Percentiles rank a stretch among this genome's conserved stretches.
These are phyloP conservation scores for Heliamphora pulchella DNA, from an alignment of 179 eudicot genomes.

Conservation along the genomic window DNA sequence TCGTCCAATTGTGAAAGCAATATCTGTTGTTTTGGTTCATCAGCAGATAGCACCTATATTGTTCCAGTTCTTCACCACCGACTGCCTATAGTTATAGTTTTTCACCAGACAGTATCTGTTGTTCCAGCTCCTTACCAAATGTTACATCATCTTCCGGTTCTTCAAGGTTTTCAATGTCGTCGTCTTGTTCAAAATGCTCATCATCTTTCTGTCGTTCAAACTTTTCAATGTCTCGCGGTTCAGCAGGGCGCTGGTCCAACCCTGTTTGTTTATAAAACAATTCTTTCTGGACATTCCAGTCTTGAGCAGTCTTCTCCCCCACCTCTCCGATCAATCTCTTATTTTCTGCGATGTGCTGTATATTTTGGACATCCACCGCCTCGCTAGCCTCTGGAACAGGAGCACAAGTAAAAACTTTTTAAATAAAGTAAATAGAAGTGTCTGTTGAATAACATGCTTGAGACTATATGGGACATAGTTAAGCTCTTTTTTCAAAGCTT, in stretches of 20 bases:
- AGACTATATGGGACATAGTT: neutral
- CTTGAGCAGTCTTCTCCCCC: slow-evolving; percentile 38
- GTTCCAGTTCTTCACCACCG: slow-evolving; percentile 19
- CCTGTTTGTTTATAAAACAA: slow-evolving; percentile 39
- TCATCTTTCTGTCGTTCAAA: slow-evolving; percentile 15
- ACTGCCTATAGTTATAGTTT: neutral
- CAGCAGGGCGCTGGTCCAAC: slow-evolving; percentile 11
- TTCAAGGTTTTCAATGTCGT: neutral
- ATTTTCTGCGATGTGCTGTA: slow-evolving; percentile 55
- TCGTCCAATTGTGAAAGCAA: too few relatives aligned
- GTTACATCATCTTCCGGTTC: slow-evolving; percentile 20
- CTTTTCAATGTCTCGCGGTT: slow-evolving; percentile 5
- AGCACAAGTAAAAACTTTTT: neutral
- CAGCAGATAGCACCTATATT: neutral
- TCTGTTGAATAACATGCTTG: neutral
- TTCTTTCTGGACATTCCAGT: slow-evolving; percentile 54
- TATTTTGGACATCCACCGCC: slow-evolving; percentile 42
- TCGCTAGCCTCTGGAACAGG: slow-evolving; percentile 45
- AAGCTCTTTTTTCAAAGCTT: neutral
- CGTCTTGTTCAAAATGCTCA: neutral
- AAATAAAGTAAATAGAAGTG: neutral
- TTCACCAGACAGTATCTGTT: slow-evolving; percentile 14
- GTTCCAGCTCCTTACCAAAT: slow-evolving; percentile 20
- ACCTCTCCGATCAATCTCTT: slow-evolving; percentile 39
- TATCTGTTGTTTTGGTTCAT: neutral